These are phyloP conservation scores for Otatea glauca DNA, from an alignment of 176 grass and related monocot genomes.

Conservation along the genomic window DNA sequence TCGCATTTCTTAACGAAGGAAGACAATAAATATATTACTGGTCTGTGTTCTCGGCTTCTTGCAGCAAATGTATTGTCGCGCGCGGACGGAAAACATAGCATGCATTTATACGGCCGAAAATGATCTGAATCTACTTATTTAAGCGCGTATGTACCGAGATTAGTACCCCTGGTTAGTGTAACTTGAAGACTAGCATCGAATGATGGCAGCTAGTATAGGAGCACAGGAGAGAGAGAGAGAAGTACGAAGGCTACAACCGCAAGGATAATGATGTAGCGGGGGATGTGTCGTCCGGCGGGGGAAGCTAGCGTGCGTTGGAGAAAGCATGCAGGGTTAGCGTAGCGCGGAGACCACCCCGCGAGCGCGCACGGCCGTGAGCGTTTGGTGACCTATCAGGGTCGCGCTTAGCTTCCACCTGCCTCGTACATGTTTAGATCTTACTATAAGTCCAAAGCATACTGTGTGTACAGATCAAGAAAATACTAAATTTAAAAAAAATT, in stretches of 20 bases:
- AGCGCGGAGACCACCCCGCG: constrained; percentile 52
- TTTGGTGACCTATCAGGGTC: constrained; percentile 56
- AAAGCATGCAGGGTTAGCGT: constrained; percentile 61
- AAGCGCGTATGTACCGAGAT: constrained; percentile 7
- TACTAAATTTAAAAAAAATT: too few relatives aligned
- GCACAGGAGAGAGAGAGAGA: neutral
- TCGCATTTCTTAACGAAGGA: neutral
- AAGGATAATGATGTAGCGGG: constrained; percentile 43
- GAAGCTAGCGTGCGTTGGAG: constrained; percentile 53
- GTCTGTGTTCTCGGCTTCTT: neutral
- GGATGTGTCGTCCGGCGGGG: neutral
- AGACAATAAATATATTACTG: neutral
- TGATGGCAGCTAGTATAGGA: constrained; percentile 42
- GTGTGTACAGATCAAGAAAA: too few relatives aligned
- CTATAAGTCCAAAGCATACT: neutral
- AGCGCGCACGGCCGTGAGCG: constrained; percentile 36
- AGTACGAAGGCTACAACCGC: constrained; percentile 31
- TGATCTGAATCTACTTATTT: constrained; percentile 15
- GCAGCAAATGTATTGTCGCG: neutral
- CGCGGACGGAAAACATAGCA: neutral
- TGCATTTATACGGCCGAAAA: neutral
- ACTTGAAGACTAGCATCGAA: constrained; percentile 58
- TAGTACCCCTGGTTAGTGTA: constrained; percentile 48
- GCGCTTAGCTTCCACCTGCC: constrained; percentile 46
- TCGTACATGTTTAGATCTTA: neutral